Evolutionary conservation across 805 yeast species (phyloP), one percentile per base, ranked within the genome.

Genomic region (Barnettozyma vustinii): DNA sequence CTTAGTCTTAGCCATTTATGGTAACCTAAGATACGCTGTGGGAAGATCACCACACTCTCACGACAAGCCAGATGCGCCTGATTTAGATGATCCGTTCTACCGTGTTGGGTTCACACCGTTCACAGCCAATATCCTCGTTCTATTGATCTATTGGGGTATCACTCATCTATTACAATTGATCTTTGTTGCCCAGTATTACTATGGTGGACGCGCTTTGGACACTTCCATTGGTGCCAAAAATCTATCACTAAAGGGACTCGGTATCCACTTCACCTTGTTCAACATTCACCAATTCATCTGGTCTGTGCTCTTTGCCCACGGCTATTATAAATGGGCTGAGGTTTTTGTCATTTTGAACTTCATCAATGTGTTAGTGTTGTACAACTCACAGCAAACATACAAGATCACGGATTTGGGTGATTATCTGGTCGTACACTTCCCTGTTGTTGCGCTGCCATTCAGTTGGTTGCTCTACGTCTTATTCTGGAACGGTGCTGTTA

Each of bases 401-500:
- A 57, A 74, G 16, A 69, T 83, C 60, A 71, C 73, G 48, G 81
- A 81, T 9, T 55, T 80, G 44, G 52, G 68, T 47, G 73, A 71
- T 51, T 81, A 83, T 77, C 53, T 80, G 27, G 65, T 79, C 36
- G 70, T 85, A 45, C 95, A 88, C 66, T 66, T 81, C 55, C 76
- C 92, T 15, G 74, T 75, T 13, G 75, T 80, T 9, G 87, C 91
- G 0, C 56, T 86, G 57, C 95, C 96, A 13, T 64, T 85, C 48
- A 73, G 85, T 30, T 88, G 96, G 96, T 67, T 83, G 35, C 62
- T 84, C 50, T 85, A 81, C 60, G 83, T 81, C 21, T 62, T 87
- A 36, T 84, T 87, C 71, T 88, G 96, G 96, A 85, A 84, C 61
- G 95, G 95, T 42, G 90, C 95, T 2, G 84, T 83, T 26, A 77